Base-by-base conservation (phyloP, 2,329 filamentous ascomycete species). In the Ascochyta rabiei region DNA sequence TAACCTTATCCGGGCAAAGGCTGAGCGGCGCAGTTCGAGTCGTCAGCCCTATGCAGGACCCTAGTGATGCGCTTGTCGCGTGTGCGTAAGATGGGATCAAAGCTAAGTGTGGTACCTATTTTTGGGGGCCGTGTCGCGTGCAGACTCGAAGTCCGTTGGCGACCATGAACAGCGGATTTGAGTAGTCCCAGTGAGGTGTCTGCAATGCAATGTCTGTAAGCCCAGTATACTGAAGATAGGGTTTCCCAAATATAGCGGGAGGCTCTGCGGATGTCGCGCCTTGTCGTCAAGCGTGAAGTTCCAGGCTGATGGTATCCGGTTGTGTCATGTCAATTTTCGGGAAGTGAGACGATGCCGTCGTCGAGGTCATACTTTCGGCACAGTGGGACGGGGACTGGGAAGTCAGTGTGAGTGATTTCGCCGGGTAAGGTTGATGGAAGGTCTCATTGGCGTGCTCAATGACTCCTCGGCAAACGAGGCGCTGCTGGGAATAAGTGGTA, bases 41-140 rank as follows among this genome's bases (percentile, higher is more conserved):
- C 48, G 65, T 67, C 67, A 70, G 67, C 66, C 64, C 63, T 69
- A 68, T 48, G 39, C 60, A 38, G 37, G 31, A 55, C 47, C 30
- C 43, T 53, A 40, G 33, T 30, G 23, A 24, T 61, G 66, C 68
- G 68, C 49, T 59, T 69, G 53, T 67, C 64, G 68, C 68, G 67
- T 51, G 59, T 70, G n/a, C n/a, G 60, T 48, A 34, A 48, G 48
- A 55, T 53, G 19, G 35, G 50, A 56, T 53, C 48, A 35, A 35
- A 15, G 16, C 30, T 3, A 49, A 33, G 35, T 30, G 51, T 42
- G 54, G 53, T 53, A 53, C 26, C 66, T 70, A 70, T 70, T 69
- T 68, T 70, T 66, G 61, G 66, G 61, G 57, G 56, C 34, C 53
- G 21, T 35, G 26, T 41, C 18, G 45, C 39, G 53, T 48, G 41